Base-by-base conservation (phyloP, 352 stramenopile genomes). In the Pythium pyrilobum region DNA sequence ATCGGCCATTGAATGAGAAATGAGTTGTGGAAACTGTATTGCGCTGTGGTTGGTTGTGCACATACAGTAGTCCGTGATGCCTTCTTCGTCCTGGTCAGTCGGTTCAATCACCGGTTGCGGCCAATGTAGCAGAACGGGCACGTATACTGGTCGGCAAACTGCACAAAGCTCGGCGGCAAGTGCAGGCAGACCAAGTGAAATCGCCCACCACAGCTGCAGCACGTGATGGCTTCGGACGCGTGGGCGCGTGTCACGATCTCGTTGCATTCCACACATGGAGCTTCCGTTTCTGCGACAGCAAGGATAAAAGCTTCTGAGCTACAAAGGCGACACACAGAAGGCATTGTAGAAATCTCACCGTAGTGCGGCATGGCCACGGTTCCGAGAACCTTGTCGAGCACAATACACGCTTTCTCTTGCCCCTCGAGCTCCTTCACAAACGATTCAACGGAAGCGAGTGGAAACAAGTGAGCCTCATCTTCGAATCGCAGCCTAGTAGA, bases 401-500 rank as follows among this genome's bases (percentile, higher is more conserved):
- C 57, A 34, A 52, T 23, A 11, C 85, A 38, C 29, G 47, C 54
- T 13, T 61, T 21, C 27, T 82, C 73, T 41, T 74, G 65, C 16
- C 46, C 31, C n/a, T 67, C 51, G 3, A 86, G 45, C 20, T 36
- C 36, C 0, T 21, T 10, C 24, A 78, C 44, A 39, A 88, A 77
- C 2, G 56, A 51, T 16, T 70, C 44, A 4, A 86, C 28, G 1
- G 64, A 73, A 23, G 64, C 67, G 18, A 90, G 61, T 10, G 80
- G 75, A 40, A 76, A 88, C 15, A 90, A 64, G 45, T 90, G 77
- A 18, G 67, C 64, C 59, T 90, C 77, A 25, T 90, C 80, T 43
- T 88, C 73, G 39, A 87, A 88, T 12, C 62, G 34, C 37, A 76
- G 57, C 20, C 75, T 89, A 50, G 23, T 15, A 43, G 12, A 9